Evolutionary conservation across 1,284 basidiomycete species (phyloP).

Genomic region (Meripilus lineatus): DNA sequence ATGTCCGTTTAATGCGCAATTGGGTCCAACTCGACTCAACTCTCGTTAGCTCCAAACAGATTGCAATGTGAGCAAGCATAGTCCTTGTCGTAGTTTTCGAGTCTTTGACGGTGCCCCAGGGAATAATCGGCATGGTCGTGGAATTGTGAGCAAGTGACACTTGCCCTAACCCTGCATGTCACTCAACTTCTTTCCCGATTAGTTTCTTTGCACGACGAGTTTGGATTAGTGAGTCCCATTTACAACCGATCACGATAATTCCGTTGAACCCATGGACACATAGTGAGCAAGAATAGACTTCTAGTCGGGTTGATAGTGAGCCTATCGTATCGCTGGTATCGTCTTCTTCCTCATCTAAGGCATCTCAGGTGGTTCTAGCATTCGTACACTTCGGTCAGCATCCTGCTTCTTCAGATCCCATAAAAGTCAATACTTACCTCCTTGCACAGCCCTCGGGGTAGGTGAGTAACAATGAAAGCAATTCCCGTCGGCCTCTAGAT

Average conservation of each 20-base stretch:
- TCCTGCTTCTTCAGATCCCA: no score
- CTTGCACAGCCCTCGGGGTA: constrained; percentile 14
- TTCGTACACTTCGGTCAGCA: constrained; percentile 21
- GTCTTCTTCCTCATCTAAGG: background rate
- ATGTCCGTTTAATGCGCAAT: constrained; percentile 6
- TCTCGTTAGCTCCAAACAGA: constrained; percentile 24
- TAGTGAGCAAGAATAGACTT: constrained; percentile 23
- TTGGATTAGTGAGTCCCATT: constrained; percentile 22
- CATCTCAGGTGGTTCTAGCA: constrained; percentile 18
- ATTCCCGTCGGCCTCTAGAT: background rate
- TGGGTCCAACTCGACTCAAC: background rate
- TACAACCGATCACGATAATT: constrained; percentile 2
- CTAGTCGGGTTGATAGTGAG: constrained; percentile 24
- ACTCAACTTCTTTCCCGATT: background rate
- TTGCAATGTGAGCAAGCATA: constrained; percentile 20
- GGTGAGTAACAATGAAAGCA: constrained; percentile 10
- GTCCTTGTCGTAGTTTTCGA: background rate
- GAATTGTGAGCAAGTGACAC: constrained; percentile 18
- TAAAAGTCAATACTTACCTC: background rate
- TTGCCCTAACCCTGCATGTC: background rate
- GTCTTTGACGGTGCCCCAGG: constrained; percentile 9
- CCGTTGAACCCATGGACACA: constrained; percentile 2
- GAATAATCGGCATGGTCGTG: constrained; percentile 25
- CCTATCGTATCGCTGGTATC: constrained; percentile 6
- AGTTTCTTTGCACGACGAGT: constrained; percentile 30